Conservation (phyloP, 1,284 basidiomycete species). For the Coriolopsis trogii region DNA sequence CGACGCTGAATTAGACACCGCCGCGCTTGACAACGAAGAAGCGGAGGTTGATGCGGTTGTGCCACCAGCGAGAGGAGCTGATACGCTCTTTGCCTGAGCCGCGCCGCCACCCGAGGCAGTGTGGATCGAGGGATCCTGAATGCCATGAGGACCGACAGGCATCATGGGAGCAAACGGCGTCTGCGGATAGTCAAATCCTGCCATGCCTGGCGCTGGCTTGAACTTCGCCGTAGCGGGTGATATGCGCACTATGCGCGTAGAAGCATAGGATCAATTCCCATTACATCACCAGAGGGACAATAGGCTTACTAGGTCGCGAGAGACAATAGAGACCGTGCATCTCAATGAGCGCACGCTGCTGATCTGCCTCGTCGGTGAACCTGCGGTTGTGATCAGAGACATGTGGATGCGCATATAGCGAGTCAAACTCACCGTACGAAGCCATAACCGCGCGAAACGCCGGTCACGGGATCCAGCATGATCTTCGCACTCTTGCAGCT, state of each 20-base stretch:
- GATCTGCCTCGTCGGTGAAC: conserved; percentile 86
- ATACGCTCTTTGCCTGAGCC: conserved; percentile 60
- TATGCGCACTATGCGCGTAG: conserved; percentile 68
- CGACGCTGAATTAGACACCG: conserved; percentile 53
- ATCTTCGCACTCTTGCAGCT: conserved; percentile 94
- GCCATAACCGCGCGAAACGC: conserved; percentile 88
- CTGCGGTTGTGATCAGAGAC: conserved; percentile 38
- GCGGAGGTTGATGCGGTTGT: conserved; percentile 33
- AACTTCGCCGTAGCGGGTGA: conserved; percentile 89
- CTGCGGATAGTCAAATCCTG: conserved; percentile 50
- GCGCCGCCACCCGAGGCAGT: conserved; percentile 50
- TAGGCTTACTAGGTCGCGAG: conserved; percentile 75
- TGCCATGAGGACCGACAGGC: conserved; percentile 19
- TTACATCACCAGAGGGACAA: conserved; percentile 3
- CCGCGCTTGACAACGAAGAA: conserved; percentile 42
- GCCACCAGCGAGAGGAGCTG: conserved; percentile 61
- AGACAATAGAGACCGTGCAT: conserved; percentile 89
- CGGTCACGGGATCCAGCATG: conserved; percentile 88
- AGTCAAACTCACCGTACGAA: conserved; percentile 71
- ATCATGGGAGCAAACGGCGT: conserved; percentile 46
- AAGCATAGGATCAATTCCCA: conserved; percentile 15
- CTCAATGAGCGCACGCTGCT: conserved; percentile 85
- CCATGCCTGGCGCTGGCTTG: conserved; percentile 57
- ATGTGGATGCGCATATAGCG: conserved; percentile 7
- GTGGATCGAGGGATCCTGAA: conserved; percentile 37